These are phyloP conservation scores for Solanum corneliomulleri DNA, from an alignment of 257 asterid species.

Conservation along the genomic window DNA sequence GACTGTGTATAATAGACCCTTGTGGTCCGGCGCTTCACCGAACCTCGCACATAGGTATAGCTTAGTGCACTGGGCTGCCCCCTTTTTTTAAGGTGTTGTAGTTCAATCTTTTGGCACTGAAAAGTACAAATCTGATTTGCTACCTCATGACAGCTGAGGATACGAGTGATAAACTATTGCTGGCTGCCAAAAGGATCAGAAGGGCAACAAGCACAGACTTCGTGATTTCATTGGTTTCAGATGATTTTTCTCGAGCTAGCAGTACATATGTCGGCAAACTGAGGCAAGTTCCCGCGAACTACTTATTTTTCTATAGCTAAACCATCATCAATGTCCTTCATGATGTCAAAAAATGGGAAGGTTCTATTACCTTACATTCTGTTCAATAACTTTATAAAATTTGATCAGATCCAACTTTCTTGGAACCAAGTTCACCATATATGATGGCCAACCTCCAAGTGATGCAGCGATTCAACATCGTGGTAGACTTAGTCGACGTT, in stretches of 20 bases:
- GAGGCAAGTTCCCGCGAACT: neutral
- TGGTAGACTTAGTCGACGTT: neutral
- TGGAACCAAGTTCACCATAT: neutral
- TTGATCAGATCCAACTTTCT: neutral
- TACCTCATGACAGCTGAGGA: neutral
- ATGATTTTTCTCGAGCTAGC: neutral
- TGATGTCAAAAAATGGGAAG: neutral
- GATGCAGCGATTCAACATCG: neutral
- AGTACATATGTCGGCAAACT: neutral
- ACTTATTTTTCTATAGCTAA: neutral
- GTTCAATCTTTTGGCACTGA: neutral
- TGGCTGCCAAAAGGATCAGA: neutral
- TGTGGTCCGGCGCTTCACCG: neutral
- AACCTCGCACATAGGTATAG: neutral
- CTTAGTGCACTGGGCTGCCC: neutral
- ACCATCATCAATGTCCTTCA: neutral
- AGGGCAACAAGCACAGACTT: neutral
- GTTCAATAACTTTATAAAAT: neutral
- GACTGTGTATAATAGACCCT: neutral
- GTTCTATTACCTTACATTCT: neutral
- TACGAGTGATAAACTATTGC: neutral
- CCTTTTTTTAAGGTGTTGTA: neutral
- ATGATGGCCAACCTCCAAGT: neutral
- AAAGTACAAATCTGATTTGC: neutral
- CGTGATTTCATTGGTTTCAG: neutral